Conservation (phyloP, 352 stramenopile genomes). For the Phytopythium boreale region DNA sequence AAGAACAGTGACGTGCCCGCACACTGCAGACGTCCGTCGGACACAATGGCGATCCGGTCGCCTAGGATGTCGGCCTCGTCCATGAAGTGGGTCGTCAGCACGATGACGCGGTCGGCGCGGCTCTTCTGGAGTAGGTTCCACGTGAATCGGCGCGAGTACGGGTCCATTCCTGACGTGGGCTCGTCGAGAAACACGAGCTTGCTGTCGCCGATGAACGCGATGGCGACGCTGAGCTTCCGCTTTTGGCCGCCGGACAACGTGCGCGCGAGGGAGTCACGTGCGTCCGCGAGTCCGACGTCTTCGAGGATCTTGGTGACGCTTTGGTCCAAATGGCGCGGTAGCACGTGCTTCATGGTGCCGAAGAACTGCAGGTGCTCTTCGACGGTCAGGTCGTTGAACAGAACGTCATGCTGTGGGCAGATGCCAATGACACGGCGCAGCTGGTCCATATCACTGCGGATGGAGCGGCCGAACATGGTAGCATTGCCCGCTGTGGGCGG, state of each 20-base stretch:
- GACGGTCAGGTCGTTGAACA: constrained; percentile 94
- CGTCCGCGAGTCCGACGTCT: not conserved
- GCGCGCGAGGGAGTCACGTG: not conserved
- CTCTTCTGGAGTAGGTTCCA: constrained; percentile 69
- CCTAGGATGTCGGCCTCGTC: constrained; percentile 87
- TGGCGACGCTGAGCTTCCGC: constrained; percentile 88
- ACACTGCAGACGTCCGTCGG: constrained; percentile 54
- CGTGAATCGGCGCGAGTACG: constrained; percentile 91
- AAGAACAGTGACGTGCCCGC: constrained; percentile 74
- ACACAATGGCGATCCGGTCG: constrained; percentile 84
- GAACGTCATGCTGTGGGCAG: constrained; percentile 96
- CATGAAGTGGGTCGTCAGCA: constrained; percentile 95
- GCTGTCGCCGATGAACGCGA: constrained; percentile 87
- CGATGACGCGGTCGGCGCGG: constrained; percentile 53
- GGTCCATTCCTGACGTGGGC: constrained; percentile 94
- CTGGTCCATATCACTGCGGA: constrained; percentile 73
- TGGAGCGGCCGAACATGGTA: constrained; percentile 64
- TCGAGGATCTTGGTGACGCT: constrained; percentile 24
- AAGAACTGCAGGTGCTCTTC: constrained; percentile 95
- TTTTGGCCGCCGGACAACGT: constrained; percentile 78
- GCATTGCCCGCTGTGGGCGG: constrained; percentile 60
- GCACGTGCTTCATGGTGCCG: constrained; percentile 87
- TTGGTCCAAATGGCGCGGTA: constrained; percentile 29
- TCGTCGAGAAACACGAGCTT: constrained; percentile 87
- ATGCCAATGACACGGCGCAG: constrained; percentile 93